Evolutionary conservation across 2,329 filamentous ascomycete genomes (phyloP), one percentile per base, ranked within the genome.

Genomic region (Capronia coronata): DNA sequence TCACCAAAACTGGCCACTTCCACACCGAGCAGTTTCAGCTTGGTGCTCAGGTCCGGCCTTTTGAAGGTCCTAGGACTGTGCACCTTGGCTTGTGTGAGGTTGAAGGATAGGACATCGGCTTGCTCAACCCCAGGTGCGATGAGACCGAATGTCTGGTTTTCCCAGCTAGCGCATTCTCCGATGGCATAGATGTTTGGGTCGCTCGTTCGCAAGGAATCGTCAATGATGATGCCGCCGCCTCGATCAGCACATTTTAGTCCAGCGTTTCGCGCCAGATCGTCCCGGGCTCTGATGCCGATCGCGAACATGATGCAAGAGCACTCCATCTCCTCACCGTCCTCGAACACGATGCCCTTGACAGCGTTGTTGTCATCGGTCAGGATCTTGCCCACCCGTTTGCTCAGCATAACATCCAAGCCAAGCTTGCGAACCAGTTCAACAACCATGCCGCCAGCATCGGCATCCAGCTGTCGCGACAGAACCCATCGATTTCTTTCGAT

Each of bases 1-100:
- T 95, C 90, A 0, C 90, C 89, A 63, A 95, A 95, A 62, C 86
- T 93, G 14, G 90, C 90, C 3, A 95, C 90, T 58, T 95, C 87
- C 7, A 95, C 87, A 0, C 89, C 89, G 0, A 95, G 75, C 0
- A 95, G 73, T 72, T 95, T 95, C 23, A 95, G 72, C 65, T 94
- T 95, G 0, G 89, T 95, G 72, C 89, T 94, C 34, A 95, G 73
- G 65, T 95, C 88, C 0, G 89, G 90, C 3, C 83, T 73, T 66
- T 87, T 87, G 73, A 94, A 94, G 23, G 72, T 73, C 25, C 85
- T 75, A 1, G 79, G 79, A 5, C 79, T 68, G 63, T 91, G 85
- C 1, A 80, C 76, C 63, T 84, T 83, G 25, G 87, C 86, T 64
- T 90, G 84, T 2, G 89, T 94, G 50, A 96, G 78, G 66, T 95